Percentiles rank a stretch among this genome's conserved stretches.
Evolutionary conservation across 176 grass and related monocot genomes (phyloP).

Genomic region (Aegilops tauschii): DNA sequence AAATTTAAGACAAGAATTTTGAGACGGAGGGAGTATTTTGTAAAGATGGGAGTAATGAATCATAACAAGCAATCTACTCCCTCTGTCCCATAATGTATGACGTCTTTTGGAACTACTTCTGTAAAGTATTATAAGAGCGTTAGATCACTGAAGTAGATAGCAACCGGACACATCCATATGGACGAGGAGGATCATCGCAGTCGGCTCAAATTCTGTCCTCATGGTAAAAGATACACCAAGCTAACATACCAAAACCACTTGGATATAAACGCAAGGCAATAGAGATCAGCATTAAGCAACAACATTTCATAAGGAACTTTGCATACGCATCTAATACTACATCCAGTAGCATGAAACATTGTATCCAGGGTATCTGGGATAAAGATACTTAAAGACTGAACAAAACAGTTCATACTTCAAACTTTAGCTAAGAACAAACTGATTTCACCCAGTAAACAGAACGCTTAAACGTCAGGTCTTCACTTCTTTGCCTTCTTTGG

Average conservation of each 20-base stretch:
- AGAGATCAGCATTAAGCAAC: not conserved
- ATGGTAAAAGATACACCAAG: not conserved
- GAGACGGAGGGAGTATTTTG: too few relatives aligned
- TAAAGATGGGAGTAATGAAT: too few relatives aligned
- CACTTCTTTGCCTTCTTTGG: conserved; percentile 61
- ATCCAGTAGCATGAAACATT: conserved; percentile 29
- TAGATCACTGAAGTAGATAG: too few relatives aligned
- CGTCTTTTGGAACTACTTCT: too few relatives aligned
- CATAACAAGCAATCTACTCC: too few relatives aligned
- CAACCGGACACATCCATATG: too few relatives aligned
- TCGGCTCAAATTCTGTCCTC: too few relatives aligned
- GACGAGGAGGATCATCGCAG: too few relatives aligned
- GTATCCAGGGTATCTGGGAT: conserved; percentile 30
- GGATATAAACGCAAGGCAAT: not conserved
- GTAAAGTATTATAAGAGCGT: too few relatives aligned
- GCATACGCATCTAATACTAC: conserved; percentile 36
- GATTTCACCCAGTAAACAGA: conserved; percentile 28
- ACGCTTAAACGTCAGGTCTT: conserved; percentile 15
- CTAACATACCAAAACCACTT: not conserved
- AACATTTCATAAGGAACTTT: not conserved
- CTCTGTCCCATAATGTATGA: too few relatives aligned
- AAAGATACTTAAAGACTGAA: conserved; percentile 25
- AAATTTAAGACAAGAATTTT: too few relatives aligned
- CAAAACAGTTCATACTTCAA: conserved; percentile 44
- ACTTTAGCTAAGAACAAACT: conserved; percentile 38